Conservation (phyloP, 2,329 filamentous ascomycete species). For the Trichophyton rubrum region DNA sequence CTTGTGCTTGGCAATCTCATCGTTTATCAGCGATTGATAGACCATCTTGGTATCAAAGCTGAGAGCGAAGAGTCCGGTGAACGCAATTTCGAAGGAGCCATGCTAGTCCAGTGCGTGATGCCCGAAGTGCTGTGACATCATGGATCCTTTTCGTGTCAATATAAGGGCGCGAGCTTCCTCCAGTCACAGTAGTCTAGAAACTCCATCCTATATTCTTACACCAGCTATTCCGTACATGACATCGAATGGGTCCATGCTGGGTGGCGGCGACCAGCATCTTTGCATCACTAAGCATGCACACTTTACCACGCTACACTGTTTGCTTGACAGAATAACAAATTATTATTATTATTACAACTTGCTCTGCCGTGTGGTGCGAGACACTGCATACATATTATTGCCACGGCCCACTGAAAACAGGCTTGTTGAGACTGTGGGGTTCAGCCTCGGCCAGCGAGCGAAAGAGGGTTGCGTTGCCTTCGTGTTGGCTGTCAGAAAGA, state of each 20-base stretch:
- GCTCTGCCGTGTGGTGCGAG: not conserved
- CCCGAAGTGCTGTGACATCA: not conserved
- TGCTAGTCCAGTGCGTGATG: not conserved
- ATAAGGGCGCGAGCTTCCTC: not conserved
- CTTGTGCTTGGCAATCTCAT: not conserved
- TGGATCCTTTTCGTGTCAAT: not conserved
- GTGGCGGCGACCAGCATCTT: not conserved
- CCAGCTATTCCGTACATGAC: not conserved
- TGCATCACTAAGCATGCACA: not conserved
- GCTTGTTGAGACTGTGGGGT: not conserved
- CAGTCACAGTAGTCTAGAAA: not conserved
- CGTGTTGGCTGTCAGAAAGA: not conserved
- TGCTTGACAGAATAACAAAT: not conserved
- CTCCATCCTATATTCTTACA: not conserved
- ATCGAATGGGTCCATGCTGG: not conserved
- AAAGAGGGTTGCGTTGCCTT: not conserved
- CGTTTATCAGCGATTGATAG: not conserved
- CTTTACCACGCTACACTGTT: not conserved
- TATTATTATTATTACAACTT: not conserved
- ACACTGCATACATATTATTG: not conserved
- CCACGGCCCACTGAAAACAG: not conserved
- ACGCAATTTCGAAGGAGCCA: not conserved
- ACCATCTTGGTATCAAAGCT: not conserved
- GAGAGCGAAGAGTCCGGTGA: not conserved
- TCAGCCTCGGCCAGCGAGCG: not conserved